Evolutionary conservation across 1,284 basidiomycete species (phyloP), one percentile per base, ranked within the genome.

Genomic region (Heterobasidion annosum): DNA sequence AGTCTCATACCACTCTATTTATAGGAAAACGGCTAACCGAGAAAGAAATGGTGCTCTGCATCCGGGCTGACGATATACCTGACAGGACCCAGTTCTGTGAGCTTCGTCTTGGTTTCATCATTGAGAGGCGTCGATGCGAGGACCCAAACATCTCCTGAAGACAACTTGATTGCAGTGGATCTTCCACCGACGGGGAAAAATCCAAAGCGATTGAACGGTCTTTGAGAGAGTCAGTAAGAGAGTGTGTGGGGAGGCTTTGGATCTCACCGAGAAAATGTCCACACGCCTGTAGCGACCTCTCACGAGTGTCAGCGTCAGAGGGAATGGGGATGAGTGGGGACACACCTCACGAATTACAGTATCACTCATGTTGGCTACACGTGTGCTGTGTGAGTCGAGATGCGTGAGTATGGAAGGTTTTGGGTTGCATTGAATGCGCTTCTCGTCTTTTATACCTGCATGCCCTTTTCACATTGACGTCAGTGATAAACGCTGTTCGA

Each of bases 91-190:
- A 97, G 72, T 51, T 83, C 76, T 52, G 85, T 77, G 33, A 96
- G 67, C 57, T 82, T 88, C 1, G 73, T 63, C 66, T 85, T 87
- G 1, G 91, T 95, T 37, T 84, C 84, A 5, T 77, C 70, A 49
- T 85, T 82, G 53, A 93, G 71, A 0, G 91, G 88, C 2, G 91
- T 91, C 1, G 91, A 94, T 1, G 91, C 93, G 34, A 96, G 75
- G 1, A 97, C 74, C 83, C 92, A 95, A 19, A 97, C 82, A 3
- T 81, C 83, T n/a, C 85, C 83, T 54, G 79, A 76, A 50, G 70
- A 71, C 55, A 97, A 72, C 68, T 79, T 84, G 65, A 97, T 76
- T 1, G 93, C 93, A 0, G 91, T 96, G 1, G 88, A 88, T 47
- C 92, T 74, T 18, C 91, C 90, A 0, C 92, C 92, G 32, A 93